Evolutionary conservation across 2,329 filamentous ascomycete genomes (phyloP).

Genomic region (Botrytis fabae): DNA sequence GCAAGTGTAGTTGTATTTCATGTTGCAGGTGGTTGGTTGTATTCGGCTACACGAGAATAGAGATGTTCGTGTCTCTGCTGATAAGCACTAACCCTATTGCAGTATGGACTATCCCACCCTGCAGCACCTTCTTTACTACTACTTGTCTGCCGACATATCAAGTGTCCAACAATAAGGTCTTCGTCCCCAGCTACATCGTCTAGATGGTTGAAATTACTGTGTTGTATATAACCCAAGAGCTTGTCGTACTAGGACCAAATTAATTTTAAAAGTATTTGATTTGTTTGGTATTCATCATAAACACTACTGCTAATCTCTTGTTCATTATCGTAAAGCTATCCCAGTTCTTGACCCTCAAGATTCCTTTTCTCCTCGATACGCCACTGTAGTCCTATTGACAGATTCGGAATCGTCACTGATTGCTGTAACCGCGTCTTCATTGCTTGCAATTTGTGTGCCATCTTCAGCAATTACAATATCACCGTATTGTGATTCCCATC

Average conservation of each 20-base stretch:
- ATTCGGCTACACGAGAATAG: not conserved
- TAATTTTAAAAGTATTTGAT: not conserved
- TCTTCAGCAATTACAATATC: conserved; percentile 34
- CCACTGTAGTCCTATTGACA: conserved; percentile 9
- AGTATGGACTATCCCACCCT: not conserved
- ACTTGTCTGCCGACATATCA: not conserved
- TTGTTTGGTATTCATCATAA: not conserved
- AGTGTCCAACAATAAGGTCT: not conserved
- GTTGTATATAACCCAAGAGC: not conserved
- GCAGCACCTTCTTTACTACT: not conserved
- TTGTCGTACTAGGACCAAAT: not conserved
- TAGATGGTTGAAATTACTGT: not conserved
- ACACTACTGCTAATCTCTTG: not conserved
- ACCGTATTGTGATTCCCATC: conserved; percentile 35
- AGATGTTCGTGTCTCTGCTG: not conserved
- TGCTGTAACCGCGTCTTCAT: conserved; percentile 23
- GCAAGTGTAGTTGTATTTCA: not conserved
- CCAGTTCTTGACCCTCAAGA: not conserved
- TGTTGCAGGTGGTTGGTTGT: not conserved
- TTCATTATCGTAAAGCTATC: not conserved
- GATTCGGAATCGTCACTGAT: conserved; percentile 20
- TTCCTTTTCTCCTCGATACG: conserved; percentile 7
- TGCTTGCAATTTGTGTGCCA: conserved; percentile 34
- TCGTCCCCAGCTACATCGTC: not conserved
- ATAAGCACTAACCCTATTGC: not conserved